Evolutionary conservation across 2,329 filamentous ascomycete species (phyloP).

Genomic region (Mollisiaceae sp.): DNA sequence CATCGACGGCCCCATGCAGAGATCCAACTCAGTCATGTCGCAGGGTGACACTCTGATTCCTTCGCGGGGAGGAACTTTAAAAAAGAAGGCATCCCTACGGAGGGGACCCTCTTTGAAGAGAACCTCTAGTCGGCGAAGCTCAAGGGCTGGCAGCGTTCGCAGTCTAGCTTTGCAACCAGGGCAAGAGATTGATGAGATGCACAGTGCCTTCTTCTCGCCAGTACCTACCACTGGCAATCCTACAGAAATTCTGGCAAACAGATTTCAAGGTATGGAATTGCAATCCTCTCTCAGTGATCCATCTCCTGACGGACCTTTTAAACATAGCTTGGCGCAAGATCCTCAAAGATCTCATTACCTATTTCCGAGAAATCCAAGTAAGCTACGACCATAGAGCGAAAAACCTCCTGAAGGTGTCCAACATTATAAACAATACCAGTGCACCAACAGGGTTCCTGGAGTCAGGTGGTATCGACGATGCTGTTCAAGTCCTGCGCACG

Average conservation of each 20-base stretch:
- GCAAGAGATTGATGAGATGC: slow-evolving; percentile 69
- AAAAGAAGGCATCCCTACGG: slow-evolving; percentile 84
- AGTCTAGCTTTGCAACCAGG: slow-evolving; percentile 76
- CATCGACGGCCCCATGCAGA: slow-evolving; percentile 60
- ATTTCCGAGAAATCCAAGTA: slow-evolving; percentile 89
- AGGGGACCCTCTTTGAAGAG: slow-evolving; percentile 77
- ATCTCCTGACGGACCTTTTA: slow-evolving; percentile 17
- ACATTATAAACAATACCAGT: slow-evolving; percentile 80
- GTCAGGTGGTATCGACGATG: slow-evolving; percentile 86
- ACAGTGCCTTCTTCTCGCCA: slow-evolving; percentile 88
- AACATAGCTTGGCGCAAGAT: slow-evolving; percentile 87
- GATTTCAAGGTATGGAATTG: slow-evolving; percentile 78
- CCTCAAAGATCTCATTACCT: slow-evolving; percentile 90
- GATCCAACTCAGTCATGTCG: slow-evolving; percentile 60
- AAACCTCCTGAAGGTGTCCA: slow-evolving; percentile 79
- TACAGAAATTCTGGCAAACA: slow-evolving; percentile 82
- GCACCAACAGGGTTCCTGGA: slow-evolving; percentile 77
- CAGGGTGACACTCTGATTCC: slow-evolving; percentile 45
- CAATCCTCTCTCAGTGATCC: neutral
- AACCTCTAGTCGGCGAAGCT: slow-evolving; percentile 79
- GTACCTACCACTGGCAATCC: slow-evolving; percentile 87
- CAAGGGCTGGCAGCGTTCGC: slow-evolving; percentile 84
- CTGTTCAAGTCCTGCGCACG: slow-evolving; percentile 76
- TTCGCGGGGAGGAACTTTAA: slow-evolving; percentile 73
- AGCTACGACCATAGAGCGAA: slow-evolving; percentile 89